phyloP scores from a whole-genome alignment of 208 protist genomes.

The Trypanosoma boissoni region DNA sequence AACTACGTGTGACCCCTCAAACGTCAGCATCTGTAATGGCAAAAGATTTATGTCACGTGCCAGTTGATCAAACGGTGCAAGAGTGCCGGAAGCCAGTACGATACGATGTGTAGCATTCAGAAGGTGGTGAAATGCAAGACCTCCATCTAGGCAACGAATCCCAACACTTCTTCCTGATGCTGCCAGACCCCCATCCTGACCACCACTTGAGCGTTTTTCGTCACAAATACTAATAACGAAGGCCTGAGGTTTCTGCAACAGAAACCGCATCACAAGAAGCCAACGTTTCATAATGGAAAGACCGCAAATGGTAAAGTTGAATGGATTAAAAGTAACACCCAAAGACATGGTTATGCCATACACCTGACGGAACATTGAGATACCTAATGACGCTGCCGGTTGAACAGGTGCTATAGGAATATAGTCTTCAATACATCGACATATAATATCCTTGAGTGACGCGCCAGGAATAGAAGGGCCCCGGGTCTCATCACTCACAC shows the following conservation, averaged over 20 bases:
- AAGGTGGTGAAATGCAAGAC: constrained; percentile 65
- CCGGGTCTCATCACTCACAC: constrained; percentile 3
- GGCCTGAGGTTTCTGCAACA: constrained; percentile 45
- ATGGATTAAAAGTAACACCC: constrained; percentile 86
- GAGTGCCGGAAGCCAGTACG: constrained; percentile 94
- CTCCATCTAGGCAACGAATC: constrained; percentile 74
- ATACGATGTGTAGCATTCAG: constrained; percentile 54
- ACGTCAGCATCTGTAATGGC: constrained; percentile 52
- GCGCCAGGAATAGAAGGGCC: constrained; percentile 10
- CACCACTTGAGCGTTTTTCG: not conserved
- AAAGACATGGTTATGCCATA: constrained; percentile 74
- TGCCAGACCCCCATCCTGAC: not conserved
- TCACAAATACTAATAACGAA: constrained; percentile 43
- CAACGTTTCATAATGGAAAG: constrained; percentile 68
- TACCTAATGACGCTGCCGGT: not conserved
- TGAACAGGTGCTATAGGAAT: not conserved
- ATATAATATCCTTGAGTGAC: constrained; percentile 8
- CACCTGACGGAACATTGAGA: constrained; percentile 52
- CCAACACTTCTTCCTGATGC: constrained; percentile 5
- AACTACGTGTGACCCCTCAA: constrained; percentile 57
- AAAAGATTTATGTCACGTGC: constrained; percentile 59
- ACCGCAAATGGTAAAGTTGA: constrained; percentile 62
- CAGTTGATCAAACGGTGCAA: constrained; percentile 89
- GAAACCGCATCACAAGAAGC: constrained; percentile 70
- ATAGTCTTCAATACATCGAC: constrained; percentile 16